A percentile compares a stretch with the other conserved stretches of the same genome.
These are phyloP conservation scores for Carex pumila DNA, from an alignment of 176 grass and related monocot species.

Conservation along the genomic window DNA sequence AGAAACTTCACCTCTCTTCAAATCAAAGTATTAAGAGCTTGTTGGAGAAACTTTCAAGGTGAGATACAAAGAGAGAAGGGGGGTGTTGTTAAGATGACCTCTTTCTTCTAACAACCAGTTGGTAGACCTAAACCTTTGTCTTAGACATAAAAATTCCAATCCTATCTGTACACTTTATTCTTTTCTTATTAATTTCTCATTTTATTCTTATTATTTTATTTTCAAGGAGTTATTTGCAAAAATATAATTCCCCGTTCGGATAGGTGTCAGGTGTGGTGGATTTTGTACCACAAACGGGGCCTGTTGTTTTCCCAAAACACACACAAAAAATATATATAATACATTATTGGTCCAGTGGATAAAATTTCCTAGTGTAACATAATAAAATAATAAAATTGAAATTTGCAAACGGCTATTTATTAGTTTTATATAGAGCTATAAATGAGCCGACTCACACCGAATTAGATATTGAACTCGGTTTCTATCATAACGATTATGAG, in stretches of 20 bases:
- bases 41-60: background rate
- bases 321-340: background rate
- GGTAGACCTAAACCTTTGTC: slow-evolving; percentile 47
- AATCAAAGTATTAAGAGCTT: slow-evolving; percentile 28
- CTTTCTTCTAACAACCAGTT: slow-evolving; percentile 50
- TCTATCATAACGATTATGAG: too few relatives aligned
- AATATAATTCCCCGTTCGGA: background rate
- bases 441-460: too few relatives aligned
- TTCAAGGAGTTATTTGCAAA: background rate
- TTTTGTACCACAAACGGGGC: background rate
- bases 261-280: background rate
- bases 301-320: background rate
- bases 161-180: background rate
- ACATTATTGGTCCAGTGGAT: background rate
- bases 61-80: background rate
- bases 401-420: background rate
- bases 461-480: too few relatives aligned
- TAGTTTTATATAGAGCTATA: background rate
- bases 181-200: background rate
- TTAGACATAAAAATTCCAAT: slow-evolving; percentile 18
- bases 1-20: slow-evolving; percentile 24
- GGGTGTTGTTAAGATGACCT: slow-evolving; percentile 33
- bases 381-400: background rate
- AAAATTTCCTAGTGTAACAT: background rate
- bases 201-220: background rate